Evolutionary conservation across 2,329 filamentous ascomycete genomes (phyloP).

Genomic region (Penicillium oxalicum): DNA sequence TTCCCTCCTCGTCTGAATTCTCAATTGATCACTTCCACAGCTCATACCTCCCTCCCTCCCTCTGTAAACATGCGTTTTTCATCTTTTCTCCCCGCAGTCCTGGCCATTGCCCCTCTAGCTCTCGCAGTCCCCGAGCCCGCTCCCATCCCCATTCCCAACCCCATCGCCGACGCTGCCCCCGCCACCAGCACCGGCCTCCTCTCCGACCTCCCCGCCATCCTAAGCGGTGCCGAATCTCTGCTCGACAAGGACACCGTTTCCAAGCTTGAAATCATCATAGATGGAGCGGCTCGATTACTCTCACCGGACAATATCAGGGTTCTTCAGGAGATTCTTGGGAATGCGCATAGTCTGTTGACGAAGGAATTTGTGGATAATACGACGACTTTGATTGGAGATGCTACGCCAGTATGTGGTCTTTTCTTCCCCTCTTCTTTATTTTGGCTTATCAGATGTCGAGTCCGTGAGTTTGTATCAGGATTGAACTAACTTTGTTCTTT

Average conservation of each 20-base stretch:
- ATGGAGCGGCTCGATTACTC: slow-evolving; percentile 20
- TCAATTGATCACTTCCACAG: background rate
- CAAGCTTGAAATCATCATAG: slow-evolving; percentile 18
- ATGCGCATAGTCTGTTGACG: slow-evolving; percentile 22
- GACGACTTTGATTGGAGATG: slow-evolving; percentile 27
- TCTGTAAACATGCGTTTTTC: slow-evolving; percentile 18
- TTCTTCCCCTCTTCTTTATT: too few relatives aligned
- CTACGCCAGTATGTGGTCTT: slow-evolving; percentile 25
- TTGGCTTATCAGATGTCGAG: too few relatives aligned
- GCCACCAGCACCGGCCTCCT: slow-evolving; percentile 18
- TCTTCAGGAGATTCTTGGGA: slow-evolving; percentile 22
- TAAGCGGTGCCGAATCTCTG: slow-evolving; percentile 17
- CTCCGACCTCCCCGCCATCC: slow-evolving; percentile 21
- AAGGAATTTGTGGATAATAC: slow-evolving; percentile 27
- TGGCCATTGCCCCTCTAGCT: slow-evolving; percentile 17
- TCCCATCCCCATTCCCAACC: slow-evolving; percentile 10
- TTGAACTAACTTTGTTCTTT: too few relatives aligned
- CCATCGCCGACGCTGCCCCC: slow-evolving; percentile 20
- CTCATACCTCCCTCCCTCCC: background rate
- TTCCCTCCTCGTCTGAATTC: too few relatives aligned
- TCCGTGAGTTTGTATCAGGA: too few relatives aligned
- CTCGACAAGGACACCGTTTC: slow-evolving; percentile 16
- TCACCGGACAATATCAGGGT: slow-evolving; percentile 18
- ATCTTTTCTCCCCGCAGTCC: slow-evolving; percentile 12
- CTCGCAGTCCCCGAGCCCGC: slow-evolving; percentile 16